phyloP scores from a whole-genome alignment of 768 basidiomycete species.

The Aureoboletus auriporus region DNA sequence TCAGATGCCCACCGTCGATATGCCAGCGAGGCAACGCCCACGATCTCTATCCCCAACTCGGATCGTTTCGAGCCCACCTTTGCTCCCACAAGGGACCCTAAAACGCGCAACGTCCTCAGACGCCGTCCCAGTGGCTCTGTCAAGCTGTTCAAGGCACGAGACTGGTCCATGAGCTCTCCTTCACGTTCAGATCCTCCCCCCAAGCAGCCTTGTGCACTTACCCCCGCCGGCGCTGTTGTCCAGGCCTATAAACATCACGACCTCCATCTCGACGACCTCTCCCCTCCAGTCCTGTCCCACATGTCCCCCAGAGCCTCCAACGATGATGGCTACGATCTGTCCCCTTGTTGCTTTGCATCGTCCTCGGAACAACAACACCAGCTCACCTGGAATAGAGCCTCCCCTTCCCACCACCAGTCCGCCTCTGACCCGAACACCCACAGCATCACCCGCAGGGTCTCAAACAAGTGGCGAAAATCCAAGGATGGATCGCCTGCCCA shows the following conservation, averaged over 20 bases:
- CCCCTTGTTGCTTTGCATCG: conserved; percentile 36
- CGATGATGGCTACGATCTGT: conserved; percentile 9
- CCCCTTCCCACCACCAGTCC: conserved; percentile 4
- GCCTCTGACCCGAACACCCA: conserved; percentile 12
- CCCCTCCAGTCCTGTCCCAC: conserved; percentile 19
- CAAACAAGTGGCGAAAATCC: conserved; percentile 30
- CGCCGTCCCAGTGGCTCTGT: conserved; percentile 27
- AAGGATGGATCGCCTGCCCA: conserved; percentile 25
- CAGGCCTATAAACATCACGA: conserved; percentile 48
- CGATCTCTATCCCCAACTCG: background rate
- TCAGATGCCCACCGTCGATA: conserved; percentile 19
- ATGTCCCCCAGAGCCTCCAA: conserved; percentile 15
- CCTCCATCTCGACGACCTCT: conserved; percentile 14
- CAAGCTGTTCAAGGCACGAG: conserved; percentile 16
- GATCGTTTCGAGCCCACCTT: too few species aligned
- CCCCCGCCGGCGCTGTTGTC: conserved; percentile 44
- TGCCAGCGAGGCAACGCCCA: conserved; percentile 12
- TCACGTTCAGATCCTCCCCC: background rate
- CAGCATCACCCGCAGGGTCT: conserved; percentile 35
- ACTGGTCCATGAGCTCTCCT: conserved; percentile 10
- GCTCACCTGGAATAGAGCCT: background rate
- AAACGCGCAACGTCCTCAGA: conserved; percentile 29
- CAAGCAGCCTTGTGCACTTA: conserved; percentile 23
- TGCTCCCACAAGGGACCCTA: conserved; percentile 11
- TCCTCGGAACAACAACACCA: conserved; percentile 36